Conservation (phyloP, 306 rosid genomes). For the Citrullus mucosospermus region DNA sequence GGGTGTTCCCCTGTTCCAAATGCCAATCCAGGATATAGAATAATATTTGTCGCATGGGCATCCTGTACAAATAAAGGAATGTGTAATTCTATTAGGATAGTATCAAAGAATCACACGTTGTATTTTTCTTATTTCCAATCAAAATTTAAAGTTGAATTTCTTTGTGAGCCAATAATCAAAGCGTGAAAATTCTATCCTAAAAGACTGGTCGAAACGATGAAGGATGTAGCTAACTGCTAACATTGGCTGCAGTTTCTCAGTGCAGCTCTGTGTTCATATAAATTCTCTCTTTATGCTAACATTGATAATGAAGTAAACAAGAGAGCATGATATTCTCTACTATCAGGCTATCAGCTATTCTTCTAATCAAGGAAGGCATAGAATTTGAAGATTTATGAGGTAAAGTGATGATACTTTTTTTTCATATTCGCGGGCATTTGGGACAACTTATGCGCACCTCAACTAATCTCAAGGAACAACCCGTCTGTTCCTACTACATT, state of each 20-base stretch:
- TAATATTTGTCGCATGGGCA: constrained; percentile 59
- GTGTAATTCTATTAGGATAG: background rate
- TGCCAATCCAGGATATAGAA: constrained; percentile 72
- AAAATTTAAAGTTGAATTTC: background rate
- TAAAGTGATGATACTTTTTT: background rate
- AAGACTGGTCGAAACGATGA: background rate
- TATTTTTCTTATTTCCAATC: background rate
- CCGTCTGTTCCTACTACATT: no score
- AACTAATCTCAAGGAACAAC: no score
- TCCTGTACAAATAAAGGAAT: constrained; percentile 26
- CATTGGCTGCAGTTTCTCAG: background rate
- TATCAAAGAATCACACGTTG: background rate
- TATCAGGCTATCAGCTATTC: background rate
- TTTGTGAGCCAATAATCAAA: background rate
- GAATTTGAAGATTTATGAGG: background rate
- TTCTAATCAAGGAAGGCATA: background rate
- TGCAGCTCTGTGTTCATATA: background rate
- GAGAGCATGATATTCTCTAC: background rate
- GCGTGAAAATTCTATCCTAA: background rate
- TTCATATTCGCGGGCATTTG: no score
- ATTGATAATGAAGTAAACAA: background rate
- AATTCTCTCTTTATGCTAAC: background rate
- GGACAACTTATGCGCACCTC: no score
- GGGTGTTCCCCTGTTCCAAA: constrained; percentile 94
- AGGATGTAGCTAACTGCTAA: background rate